Evolutionary conservation across 768 basidiomycete species (phyloP), one percentile per base, ranked within the genome.

Genomic region (Cantharellus cinnabarinus): DNA sequence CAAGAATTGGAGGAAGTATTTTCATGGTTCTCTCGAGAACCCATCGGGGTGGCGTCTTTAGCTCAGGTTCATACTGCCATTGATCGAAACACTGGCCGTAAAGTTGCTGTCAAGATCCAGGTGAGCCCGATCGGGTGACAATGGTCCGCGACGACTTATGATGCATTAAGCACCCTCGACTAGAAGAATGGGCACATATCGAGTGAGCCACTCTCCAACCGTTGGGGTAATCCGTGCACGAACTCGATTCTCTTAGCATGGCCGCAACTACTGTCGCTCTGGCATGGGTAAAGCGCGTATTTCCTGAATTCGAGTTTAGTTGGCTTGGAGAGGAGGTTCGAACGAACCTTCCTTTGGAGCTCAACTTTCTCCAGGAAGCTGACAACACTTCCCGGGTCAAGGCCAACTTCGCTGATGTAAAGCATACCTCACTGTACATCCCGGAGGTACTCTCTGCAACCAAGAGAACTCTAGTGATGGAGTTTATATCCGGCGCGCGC

Each of bases 241-340:
- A n/a, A 20, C 7, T 20, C n/a, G 14, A 35, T 41, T 52, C 7
- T 56, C 15, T 14, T 51, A 67, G 66, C 60, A 69, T 71, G 63
- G 63, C 67, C 14, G 71, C 71, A 2, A 69, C 73, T 44, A 71
- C 72, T 51, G 67, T 71, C 57, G 70, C 72, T 3, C 72, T 76
- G 82, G 82, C 82, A 15, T 83, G 88, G 79, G 82, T 99, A 63
- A 93, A 93, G 66, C 79, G 78, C 61, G 81, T 89, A 77, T 98
- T 98, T 69, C 95, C 95, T 1, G 82, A 91, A 58, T 99, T 98
- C 64, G 93, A 97, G 68, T 87, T 94, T 66, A 82, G 82, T 0
- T 95, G 91, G 93, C 76, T 94, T 5, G 73, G 85, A 60, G 87
- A 90, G 64, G 95, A 98, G 72, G 98, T 99, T 93, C 80, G 83